Evolutionary conservation across 1,139 yeast genomes (phyloP).

Genomic region (Sugiyamaella grinbergsii): DNA sequence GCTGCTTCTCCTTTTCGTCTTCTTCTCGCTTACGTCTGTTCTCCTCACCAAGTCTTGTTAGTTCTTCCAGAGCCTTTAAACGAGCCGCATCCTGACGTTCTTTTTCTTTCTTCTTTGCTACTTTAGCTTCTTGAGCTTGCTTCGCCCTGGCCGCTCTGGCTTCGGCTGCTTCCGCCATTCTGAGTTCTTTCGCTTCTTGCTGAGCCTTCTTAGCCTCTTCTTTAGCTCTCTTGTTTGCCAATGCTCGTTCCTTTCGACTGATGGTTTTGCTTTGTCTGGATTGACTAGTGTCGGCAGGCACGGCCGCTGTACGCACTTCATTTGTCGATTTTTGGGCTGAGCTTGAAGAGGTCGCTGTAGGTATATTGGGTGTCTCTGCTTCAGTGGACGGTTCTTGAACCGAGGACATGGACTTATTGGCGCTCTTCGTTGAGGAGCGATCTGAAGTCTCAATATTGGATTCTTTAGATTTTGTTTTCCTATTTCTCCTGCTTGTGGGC

Average conservation of each 20-base stretch:
- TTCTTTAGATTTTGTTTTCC: neutral
- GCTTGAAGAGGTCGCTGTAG: neutral
- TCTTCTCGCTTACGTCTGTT: slow-evolving; percentile 8
- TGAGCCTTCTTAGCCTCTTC: slow-evolving; percentile 16
- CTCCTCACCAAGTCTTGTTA: slow-evolving; percentile 2
- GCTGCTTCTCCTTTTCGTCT: neutral
- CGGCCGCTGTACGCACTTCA: neutral
- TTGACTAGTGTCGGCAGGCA: neutral
- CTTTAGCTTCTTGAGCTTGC: slow-evolving; percentile 11
- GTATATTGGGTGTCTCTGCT: neutral
- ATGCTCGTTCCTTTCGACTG: neutral
- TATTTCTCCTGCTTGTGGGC: neutral
- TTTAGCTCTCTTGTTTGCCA: neutral
- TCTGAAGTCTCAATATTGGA: too few species aligned
- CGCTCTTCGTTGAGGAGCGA: too few species aligned
- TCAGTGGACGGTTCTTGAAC: too few species aligned
- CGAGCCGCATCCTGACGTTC: slow-evolving; percentile 1
- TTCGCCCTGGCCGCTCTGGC: slow-evolving; percentile 15
- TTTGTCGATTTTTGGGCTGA: too few species aligned
- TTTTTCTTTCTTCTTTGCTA: too few species aligned
- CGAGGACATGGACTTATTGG: too few species aligned
- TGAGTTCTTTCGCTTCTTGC: slow-evolving; percentile 19
- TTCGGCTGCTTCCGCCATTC: slow-evolving; percentile 17
- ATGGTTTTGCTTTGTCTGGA: neutral
- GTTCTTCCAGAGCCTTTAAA: neutral